A percentile compares a stretch with the other conserved stretches of the same genome.
These are phyloP conservation scores for Exophiala bonariae DNA, from an alignment of 2,329 filamentous ascomycete species.

Conservation along the genomic window DNA sequence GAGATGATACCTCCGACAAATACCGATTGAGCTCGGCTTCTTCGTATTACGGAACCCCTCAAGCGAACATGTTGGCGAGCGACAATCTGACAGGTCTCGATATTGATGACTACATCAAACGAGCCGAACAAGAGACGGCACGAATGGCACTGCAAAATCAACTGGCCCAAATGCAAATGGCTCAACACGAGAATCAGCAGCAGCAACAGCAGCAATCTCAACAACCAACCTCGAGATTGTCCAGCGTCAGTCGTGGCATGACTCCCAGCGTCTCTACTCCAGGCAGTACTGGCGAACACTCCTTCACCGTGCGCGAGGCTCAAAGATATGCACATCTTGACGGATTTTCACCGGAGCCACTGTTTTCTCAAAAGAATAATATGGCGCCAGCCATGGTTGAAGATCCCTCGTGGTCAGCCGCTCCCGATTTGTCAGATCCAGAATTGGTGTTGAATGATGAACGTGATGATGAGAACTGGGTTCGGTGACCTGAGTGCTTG, in stretches of 20 bases:
- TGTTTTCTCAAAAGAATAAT: neutral
- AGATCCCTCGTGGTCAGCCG: slow-evolving; percentile 27
- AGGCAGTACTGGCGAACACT: slow-evolving; percentile 21
- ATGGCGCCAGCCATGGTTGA: slow-evolving; percentile 8
- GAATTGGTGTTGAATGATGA: slow-evolving; percentile 25
- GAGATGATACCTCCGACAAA: slow-evolving; percentile 43
- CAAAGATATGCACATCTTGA: slow-evolving; percentile 28
- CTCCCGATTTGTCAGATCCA: slow-evolving; percentile 23
- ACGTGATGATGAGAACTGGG: slow-evolving; percentile 29
- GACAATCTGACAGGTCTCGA: slow-evolving; percentile 42
- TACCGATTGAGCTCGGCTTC: slow-evolving; percentile 44
- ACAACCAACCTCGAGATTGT: slow-evolving; percentile 13
- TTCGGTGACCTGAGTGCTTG: slow-evolving; percentile 22
- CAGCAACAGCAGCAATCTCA: neutral
- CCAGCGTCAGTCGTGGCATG: slow-evolving; percentile 23
- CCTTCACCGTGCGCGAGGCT: slow-evolving; percentile 26
- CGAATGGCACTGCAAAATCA: slow-evolving; percentile 24
- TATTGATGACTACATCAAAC: slow-evolving; percentile 45
- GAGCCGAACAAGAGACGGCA: slow-evolving; percentile 25
- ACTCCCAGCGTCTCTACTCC: slow-evolving; percentile 23
- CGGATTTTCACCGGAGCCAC: neutral
- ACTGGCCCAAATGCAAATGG: slow-evolving; percentile 21
- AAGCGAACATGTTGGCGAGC: slow-evolving; percentile 41
- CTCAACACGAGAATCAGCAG: slow-evolving; percentile 11
- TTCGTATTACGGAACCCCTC: slow-evolving; percentile 42